Percentiles rank a stretch among this genome's conserved stretches.
phyloP scores from a whole-genome alignment of 768 basidiomycete genomes.

The Hemileccinum impolitum region DNA sequence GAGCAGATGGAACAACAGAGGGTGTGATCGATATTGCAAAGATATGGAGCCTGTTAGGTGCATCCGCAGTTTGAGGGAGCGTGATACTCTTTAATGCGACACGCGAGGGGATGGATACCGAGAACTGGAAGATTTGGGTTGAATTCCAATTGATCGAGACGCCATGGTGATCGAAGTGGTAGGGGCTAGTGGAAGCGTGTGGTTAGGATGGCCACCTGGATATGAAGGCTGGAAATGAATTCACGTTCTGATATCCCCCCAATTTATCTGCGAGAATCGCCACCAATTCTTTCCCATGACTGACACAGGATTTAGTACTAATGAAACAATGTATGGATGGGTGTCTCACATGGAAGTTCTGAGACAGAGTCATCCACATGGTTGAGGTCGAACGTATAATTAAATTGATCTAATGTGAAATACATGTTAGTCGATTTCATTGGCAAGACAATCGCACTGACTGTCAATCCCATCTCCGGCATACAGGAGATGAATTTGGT shows the following conservation, averaged over 20 bases:
- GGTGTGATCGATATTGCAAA: conserved; percentile 44
- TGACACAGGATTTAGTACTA: conserved; percentile 13
- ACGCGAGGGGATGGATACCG: conserved; percentile 41
- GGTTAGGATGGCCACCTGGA: background rate
- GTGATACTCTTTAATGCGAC: conserved; percentile 40
- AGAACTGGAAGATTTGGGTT: conserved; percentile 44
- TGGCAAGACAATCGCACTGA: conserved; percentile 14
- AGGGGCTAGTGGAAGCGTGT: conserved; percentile 34
- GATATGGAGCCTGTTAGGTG: conserved; percentile 39
- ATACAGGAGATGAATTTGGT: conserved; percentile 49
- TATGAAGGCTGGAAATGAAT: background rate
- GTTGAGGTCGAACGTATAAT: conserved; percentile 35
- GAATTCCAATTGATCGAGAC: conserved; percentile 39
- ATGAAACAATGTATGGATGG: background rate
- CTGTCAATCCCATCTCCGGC: conserved; percentile 39
- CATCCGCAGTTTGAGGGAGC: conserved; percentile 33
- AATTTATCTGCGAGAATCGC: conserved; percentile 38
- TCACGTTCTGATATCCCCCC: conserved; percentile 44
- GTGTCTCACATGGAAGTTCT: conserved; percentile 33
- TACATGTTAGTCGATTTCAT: background rate
- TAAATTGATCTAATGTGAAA: conserved; percentile 26
- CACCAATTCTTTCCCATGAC: conserved; percentile 50
- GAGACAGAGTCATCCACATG: conserved; percentile 37
- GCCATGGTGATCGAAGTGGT: conserved; percentile 38
- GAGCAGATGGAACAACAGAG: conserved; percentile 25